Evolutionary conservation across 495 filamentous ascomycete species (phyloP).

Genomic region (Sordaria brevicollis): DNA sequence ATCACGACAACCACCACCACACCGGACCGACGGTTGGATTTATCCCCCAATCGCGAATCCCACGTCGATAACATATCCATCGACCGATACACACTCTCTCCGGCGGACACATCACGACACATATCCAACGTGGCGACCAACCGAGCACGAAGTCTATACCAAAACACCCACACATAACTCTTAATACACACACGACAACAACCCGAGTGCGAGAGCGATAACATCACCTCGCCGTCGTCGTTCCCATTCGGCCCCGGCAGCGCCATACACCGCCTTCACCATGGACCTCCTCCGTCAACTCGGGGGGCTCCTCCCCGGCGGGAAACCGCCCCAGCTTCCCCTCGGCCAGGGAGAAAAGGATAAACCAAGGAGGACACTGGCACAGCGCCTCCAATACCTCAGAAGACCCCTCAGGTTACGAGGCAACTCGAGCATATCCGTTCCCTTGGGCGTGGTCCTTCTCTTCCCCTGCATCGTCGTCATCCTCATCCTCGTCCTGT

Average conservation of each 20-base stretch:
- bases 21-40: neutral
- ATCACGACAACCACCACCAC: neutral
- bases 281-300: conserved; percentile 49
- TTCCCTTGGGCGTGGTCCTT: conserved; percentile 86
- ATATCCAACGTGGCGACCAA: neutral
- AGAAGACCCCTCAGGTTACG: conserved; percentile 80
- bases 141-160: neutral
- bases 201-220: neutral
- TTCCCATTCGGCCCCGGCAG: conserved; percentile 9
- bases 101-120: neutral
- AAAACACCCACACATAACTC: neutral
- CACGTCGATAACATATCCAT: neutral
- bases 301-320: conserved; percentile 35
- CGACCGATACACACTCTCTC: neutral
- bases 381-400: conserved; percentile 66
- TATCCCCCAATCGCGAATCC: neutral
- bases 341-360: conserved; percentile 34
- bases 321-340: conserved; percentile 28
- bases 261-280: conserved; percentile 11
- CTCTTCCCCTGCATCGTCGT: conserved; percentile 89
- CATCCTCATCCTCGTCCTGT: conserved; percentile 79
- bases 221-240: conserved; percentile 4
- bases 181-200: neutral
- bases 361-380: conserved; percentile 24
- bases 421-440: conserved; percentile 87